Percentiles rank a stretch among this genome's conserved stretches.
Evolutionary conservation across 2,329 filamentous ascomycete species (phyloP).

Genomic region (Sclerotinia subarctica): DNA sequence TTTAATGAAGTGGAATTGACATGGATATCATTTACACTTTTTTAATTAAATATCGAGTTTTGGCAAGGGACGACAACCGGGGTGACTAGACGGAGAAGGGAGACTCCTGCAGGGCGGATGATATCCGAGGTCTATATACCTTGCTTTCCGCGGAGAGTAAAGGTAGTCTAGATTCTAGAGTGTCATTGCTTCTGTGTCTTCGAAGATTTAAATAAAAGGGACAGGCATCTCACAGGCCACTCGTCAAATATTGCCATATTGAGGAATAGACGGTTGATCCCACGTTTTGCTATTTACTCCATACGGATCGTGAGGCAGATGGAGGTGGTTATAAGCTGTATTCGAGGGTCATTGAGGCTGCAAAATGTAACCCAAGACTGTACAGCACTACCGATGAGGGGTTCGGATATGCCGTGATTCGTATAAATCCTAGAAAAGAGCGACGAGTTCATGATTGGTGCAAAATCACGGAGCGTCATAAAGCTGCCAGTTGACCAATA

Average conservation of each 20-base stretch:
- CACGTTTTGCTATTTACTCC: conserved; percentile 18
- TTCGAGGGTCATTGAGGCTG: conserved; percentile 10
- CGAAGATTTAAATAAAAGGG: neutral
- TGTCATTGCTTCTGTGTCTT: neutral
- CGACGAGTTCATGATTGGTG: conserved; percentile 2
- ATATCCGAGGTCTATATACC: neutral
- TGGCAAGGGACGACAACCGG: neutral
- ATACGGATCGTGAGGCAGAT: conserved; percentile 8
- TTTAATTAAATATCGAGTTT: neutral
- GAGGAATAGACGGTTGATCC: conserved; percentile 20
- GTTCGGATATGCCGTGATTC: conserved; percentile 23
- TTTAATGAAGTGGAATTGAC: neutral
- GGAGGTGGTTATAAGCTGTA: neutral
- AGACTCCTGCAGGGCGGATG: neutral
- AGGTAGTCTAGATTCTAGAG: conserved; percentile 13
- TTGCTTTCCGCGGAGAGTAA: neutral
- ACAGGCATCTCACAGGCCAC: conserved; percentile 2
- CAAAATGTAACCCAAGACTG: neutral
- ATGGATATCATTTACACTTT: neutral
- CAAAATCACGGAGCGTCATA: conserved; percentile 17
- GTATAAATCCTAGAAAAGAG: conserved; percentile 9
- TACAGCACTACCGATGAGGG: conserved; percentile 21
- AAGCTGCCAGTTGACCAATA: neutral
- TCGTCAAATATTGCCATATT: conserved; percentile 23
- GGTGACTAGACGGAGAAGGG: neutral